Evolutionary conservation across 1,139 yeast species (phyloP).

Genomic region (Geotrichum australiense): DNA sequence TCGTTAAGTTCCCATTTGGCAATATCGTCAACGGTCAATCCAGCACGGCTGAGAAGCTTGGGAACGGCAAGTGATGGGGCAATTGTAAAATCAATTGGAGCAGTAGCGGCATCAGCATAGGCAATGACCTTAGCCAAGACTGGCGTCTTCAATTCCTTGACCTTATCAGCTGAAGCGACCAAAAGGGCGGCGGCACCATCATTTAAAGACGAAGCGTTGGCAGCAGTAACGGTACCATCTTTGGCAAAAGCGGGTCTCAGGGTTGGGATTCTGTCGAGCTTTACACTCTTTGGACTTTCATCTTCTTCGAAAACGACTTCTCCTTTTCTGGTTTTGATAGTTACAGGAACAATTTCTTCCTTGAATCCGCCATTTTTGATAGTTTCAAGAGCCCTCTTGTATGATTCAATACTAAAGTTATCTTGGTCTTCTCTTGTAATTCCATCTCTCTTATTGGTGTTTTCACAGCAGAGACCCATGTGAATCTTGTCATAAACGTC

Average conservation of each 20-base stretch:
- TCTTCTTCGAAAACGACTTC: slow-evolving; percentile 45
- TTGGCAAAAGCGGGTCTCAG: slow-evolving; percentile 86
- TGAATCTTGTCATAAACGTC: slow-evolving; percentile 50
- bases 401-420: slow-evolving; percentile 46
- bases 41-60: slow-evolving; percentile 63
- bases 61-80: slow-evolving; percentile 92
- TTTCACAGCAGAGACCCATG: slow-evolving; percentile 60
- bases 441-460: slow-evolving; percentile 48
- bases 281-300: slow-evolving; percentile 59
- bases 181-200: slow-evolving; percentile 94
- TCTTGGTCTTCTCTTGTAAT: slow-evolving; percentile 54
- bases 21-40: slow-evolving; percentile 40
- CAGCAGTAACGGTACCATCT: slow-evolving; percentile 91
- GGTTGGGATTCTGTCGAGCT: slow-evolving; percentile 58
- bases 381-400: slow-evolving; percentile 46
- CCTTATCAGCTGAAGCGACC: slow-evolving; percentile 69
- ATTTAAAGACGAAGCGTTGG: slow-evolving; percentile 85
- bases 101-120: slow-evolving; percentile 94
- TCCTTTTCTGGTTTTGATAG: slow-evolving; percentile 49
- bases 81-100: slow-evolving; percentile 86
- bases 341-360: slow-evolving; percentile 48
- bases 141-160: slow-evolving; percentile 57
- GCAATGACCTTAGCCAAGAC: slow-evolving; percentile 67
- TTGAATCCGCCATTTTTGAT: slow-evolving; percentile 43
- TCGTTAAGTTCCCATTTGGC: slow-evolving; percentile 83